Conservation (phyloP, 176 grass and related monocot species). For the Eleusine indica region DNA sequence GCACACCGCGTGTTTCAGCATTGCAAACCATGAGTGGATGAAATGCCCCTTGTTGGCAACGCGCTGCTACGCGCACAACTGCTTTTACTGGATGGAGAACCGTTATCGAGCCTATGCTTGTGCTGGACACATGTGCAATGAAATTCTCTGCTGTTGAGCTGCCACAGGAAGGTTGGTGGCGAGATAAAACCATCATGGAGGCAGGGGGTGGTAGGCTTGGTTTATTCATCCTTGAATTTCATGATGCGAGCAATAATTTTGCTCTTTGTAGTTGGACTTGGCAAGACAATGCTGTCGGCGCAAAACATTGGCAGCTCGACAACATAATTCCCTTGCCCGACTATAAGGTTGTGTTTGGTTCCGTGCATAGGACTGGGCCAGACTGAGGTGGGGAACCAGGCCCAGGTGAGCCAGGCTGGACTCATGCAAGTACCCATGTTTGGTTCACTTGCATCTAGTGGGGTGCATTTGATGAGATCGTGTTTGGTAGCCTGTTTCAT, state of each 20-base stretch:
- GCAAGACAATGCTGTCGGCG: background rate
- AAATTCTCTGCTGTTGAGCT: constrained; percentile 5
- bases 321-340: background rate
- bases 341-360: no score
- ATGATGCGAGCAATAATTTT: background rate
- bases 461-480: no score
- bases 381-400: no score
- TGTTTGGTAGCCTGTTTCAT: no score
- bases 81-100: constrained; percentile 8
- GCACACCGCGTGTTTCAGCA: background rate
- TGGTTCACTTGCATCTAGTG: no score
- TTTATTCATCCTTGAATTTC: background rate
- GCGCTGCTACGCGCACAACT: background rate
- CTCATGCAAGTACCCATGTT: no score
- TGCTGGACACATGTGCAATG: constrained; percentile 4
- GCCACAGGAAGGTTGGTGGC: background rate
- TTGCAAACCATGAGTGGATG: background rate
- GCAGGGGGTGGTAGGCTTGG: constrained; percentile 6
- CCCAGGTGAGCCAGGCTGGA: no score
- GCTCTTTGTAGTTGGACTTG: background rate
- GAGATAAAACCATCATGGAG: background rate
- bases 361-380: no score
- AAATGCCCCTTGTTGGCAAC: background rate
- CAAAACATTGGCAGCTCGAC: background rate
- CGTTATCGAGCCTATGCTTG: background rate